These are phyloP conservation scores for Endothia cerciana DNA, from an alignment of 2,329 filamentous ascomycete species.

Conservation along the genomic window DNA sequence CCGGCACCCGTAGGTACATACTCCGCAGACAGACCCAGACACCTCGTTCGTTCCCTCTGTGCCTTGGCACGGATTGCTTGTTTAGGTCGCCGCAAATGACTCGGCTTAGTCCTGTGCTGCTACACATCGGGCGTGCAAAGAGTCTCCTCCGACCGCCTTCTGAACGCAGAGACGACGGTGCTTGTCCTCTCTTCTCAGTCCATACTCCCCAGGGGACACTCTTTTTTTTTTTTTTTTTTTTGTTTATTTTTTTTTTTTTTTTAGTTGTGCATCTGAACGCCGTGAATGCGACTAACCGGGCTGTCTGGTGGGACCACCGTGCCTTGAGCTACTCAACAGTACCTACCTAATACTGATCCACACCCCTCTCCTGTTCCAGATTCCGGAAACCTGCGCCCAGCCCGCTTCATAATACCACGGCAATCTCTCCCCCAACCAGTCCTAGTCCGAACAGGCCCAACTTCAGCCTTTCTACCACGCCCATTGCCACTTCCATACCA, in stretches of 20 bases:
- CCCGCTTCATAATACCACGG: conserved; percentile 50
- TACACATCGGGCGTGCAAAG: conserved; percentile 4
- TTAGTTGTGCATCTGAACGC: conserved; percentile 15
- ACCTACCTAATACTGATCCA: conserved; percentile 39
- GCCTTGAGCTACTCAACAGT: conserved; percentile 28
- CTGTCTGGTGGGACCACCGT: not conserved
- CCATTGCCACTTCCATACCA: conserved; percentile 34
- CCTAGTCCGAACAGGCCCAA: conserved; percentile 45
- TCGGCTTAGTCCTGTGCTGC: conserved; percentile 6
- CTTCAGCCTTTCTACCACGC: conserved; percentile 36
- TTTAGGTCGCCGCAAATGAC: conserved; percentile 9
- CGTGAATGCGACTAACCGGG: not conserved
- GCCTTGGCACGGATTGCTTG: not conserved
- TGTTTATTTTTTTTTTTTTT: conserved; percentile 21
- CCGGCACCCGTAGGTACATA: not conserved
- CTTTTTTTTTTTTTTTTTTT: conserved; percentile 25
- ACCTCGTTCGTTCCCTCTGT: not conserved
- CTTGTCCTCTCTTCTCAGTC: not conserved
- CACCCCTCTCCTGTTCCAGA: conserved; percentile 42
- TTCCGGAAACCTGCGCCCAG: conserved; percentile 54
- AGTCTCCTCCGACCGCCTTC: not conserved
- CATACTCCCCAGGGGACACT: not conserved
- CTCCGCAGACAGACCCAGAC: not conserved
- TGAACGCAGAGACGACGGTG: too few relatives aligned
- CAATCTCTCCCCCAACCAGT: conserved; percentile 48